These are phyloP conservation scores for Cantharellus anzutake DNA, from an alignment of 768 basidiomycete genomes.

Conservation along the genomic window DNA sequence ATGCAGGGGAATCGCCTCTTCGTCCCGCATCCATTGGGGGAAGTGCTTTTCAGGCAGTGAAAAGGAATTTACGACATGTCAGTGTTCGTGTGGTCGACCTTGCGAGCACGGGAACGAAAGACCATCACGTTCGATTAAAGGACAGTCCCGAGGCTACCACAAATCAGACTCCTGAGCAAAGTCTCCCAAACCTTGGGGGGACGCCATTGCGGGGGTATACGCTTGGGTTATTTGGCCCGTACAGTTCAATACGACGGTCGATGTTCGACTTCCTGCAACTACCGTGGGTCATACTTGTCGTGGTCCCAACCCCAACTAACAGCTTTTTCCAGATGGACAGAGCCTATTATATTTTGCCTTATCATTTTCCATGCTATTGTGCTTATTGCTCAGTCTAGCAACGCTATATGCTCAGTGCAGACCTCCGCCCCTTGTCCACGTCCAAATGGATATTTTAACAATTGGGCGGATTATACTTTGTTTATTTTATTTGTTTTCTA, in stretches of 20 bases:
- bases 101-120: slow-evolving; percentile 34
- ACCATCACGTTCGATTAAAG: slow-evolving; percentile 4
- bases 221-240: slow-evolving; percentile 54
- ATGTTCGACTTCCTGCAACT: slow-evolving; percentile 53
- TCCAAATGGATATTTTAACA: slow-evolving; percentile 55
- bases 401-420: slow-evolving; percentile 24
- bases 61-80: slow-evolving; percentile 22
- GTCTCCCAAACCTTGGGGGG: slow-evolving; percentile 24
- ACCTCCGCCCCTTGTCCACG: slow-evolving; percentile 5
- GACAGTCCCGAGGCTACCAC: neutral
- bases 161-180: slow-evolving; percentile 7
- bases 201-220: slow-evolving; percentile 51
- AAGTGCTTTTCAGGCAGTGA: slow-evolving; percentile 7
- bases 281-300: slow-evolving; percentile 33
- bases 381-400: slow-evolving; percentile 61
- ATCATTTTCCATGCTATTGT: slow-evolving; percentile 73
- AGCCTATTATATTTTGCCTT: slow-evolving; percentile 62
- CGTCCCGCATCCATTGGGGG: neutral
- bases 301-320: slow-evolving; percentile 1
- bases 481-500: slow-evolving; percentile 71
- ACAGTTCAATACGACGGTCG: slow-evolving; percentile 38
- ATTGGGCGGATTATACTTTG: slow-evolving; percentile 80
- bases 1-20: neutral
- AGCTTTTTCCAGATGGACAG: slow-evolving; percentile 47
- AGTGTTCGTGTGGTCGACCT: slow-evolving; percentile 73